phyloP scores from a whole-genome alignment of 179 eudicot species.

The Spinacia oleracea region DNA sequence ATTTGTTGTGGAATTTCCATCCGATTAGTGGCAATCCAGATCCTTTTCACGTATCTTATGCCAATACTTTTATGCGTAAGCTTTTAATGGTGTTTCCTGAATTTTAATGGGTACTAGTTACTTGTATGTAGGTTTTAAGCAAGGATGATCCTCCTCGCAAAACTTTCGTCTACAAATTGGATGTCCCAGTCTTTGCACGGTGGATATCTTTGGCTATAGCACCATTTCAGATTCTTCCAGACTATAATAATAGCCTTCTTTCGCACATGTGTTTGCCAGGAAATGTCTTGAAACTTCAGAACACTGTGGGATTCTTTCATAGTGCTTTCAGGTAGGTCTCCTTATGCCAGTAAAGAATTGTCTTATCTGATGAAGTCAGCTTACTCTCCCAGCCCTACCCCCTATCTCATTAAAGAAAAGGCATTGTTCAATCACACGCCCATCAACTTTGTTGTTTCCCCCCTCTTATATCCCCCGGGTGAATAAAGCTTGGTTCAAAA shows the following conservation, averaged over 20 bases:
- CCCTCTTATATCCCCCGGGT: background rate
- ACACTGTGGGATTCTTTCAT: slow-evolving; percentile 73
- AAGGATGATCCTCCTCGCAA: slow-evolving; percentile 80
- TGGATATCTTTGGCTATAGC: slow-evolving; percentile 95
- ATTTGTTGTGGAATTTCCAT: background rate
- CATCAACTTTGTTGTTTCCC: slow-evolving; percentile 11
- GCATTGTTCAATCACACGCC: background rate
- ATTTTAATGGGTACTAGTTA: background rate
- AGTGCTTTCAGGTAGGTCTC: slow-evolving; percentile 76
- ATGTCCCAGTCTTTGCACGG: slow-evolving; percentile 78
- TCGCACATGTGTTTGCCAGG: slow-evolving; percentile 81
- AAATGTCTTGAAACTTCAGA: slow-evolving; percentile 57
- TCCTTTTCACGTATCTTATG: background rate
- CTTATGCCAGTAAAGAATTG: background rate
- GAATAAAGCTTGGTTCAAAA: slow-evolving; percentile 1
- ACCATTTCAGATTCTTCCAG: slow-evolving; percentile 85
- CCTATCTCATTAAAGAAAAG: background rate
- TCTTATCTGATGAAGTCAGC: background rate
- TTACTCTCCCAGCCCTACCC: background rate
- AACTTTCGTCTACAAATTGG: slow-evolving; percentile 80
- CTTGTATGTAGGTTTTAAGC: slow-evolving; percentile 67
- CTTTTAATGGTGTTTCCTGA: background rate
- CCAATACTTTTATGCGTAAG: no score
- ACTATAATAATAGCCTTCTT: slow-evolving; percentile 58
- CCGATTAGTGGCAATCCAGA: background rate